Evolutionary conservation across 257 asterid genomes (phyloP).

Genomic region (Mentha longifolia): DNA sequence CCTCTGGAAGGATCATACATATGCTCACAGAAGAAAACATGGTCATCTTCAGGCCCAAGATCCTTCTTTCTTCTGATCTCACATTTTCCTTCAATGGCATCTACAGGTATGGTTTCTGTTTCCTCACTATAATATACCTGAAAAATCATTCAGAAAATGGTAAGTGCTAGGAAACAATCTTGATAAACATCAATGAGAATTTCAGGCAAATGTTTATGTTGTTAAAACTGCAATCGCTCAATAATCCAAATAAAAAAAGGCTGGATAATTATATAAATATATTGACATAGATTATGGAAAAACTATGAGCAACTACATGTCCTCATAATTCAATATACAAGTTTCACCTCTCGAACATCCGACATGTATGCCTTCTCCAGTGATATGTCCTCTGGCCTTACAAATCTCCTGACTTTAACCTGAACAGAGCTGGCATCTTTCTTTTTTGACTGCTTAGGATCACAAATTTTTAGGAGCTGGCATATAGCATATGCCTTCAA

Average conservation of each 20-base stretch:
- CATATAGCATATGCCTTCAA: constrained; percentile 74
- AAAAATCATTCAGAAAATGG: constrained; percentile 35
- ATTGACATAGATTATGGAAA: constrained; percentile 14
- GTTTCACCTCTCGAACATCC: constrained; percentile 84
- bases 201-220: background rate
- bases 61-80: constrained; percentile 82
- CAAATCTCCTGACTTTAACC: constrained; percentile 78
- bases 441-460: constrained; percentile 47
- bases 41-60: constrained; percentile 73
- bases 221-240: background rate
- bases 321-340: constrained; percentile 14
- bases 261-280: constrained; percentile 3
- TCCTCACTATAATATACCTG: constrained; percentile 92
- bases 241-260: constrained; percentile 1
- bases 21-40: constrained; percentile 86
- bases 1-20: constrained; percentile 80
- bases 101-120: constrained; percentile 58
- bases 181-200: constrained; percentile 4
- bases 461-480: constrained; percentile 73
- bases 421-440: constrained; percentile 47
- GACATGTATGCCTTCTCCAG: constrained; percentile 78
- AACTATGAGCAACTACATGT: background rate
- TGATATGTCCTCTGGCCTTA: constrained; percentile 87
- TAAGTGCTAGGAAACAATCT: constrained; percentile 22
- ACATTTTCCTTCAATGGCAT: constrained; percentile 76